These are phyloP conservation scores for Lentinula raphanica DNA, from an alignment of 768 basidiomycete genomes.

Conservation along the genomic window DNA sequence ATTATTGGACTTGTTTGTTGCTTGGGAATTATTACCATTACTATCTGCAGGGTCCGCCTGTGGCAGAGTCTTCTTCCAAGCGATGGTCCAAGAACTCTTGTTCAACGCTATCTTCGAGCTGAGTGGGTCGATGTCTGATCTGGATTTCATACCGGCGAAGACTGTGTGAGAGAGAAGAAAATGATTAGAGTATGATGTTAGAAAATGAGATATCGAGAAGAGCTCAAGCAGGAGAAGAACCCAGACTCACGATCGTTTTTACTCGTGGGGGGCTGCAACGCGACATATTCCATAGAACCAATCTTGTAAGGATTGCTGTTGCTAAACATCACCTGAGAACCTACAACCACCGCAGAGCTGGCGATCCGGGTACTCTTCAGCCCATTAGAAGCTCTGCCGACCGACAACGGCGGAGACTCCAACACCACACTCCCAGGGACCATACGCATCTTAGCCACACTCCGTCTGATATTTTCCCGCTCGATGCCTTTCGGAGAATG, in stretches of 20 bases:
- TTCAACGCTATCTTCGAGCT: not conserved
- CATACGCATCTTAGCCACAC: slow-evolving; percentile 4
- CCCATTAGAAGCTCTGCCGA: not conserved
- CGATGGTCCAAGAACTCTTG: not conserved
- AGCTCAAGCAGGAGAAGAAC: not conserved
- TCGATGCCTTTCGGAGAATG: not conserved
- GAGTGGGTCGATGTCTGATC: not conserved
- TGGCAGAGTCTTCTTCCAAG: not conserved
- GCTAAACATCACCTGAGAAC: not conserved
- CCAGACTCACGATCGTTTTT: not conserved
- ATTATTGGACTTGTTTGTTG: too few species aligned
- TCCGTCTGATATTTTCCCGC: not conserved
- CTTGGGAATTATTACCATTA: not conserved
- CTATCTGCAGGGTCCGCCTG: not conserved
- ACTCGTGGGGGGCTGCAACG: not conserved
- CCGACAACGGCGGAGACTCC: not conserved
- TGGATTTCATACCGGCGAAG: not conserved
- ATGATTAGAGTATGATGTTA: too few species aligned
- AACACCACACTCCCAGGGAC: not conserved
- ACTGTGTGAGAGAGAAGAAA: not conserved
- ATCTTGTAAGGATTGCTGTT: not conserved
- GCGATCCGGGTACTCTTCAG: not conserved
- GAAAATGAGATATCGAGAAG: too few species aligned
- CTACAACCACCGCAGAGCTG: not conserved
- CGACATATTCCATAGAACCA: slow-evolving; percentile 7